A percentile compares a stretch with the other conserved stretches of the same genome.
These are phyloP conservation scores for Drechslerella dactyloides DNA, from an alignment of 2,329 filamentous ascomycete species.

Conservation along the genomic window DNA sequence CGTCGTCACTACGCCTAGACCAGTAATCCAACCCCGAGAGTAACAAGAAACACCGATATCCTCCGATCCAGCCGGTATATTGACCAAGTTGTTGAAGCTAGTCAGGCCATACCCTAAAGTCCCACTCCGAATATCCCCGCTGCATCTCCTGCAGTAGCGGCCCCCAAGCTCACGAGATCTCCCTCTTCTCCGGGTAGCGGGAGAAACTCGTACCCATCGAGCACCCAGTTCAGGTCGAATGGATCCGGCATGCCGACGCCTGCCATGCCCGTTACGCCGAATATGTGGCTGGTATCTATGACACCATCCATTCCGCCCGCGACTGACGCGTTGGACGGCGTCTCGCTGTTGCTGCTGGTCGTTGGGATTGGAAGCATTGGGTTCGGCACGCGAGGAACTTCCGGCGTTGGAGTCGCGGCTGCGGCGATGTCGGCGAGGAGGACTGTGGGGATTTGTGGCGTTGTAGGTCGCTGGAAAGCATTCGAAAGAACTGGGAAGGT, in stretches of 20 bases:
- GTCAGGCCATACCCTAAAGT: constrained; percentile 4
- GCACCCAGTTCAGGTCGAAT: constrained; percentile 46
- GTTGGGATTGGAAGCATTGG: constrained; percentile 47
- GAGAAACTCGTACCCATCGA: constrained; percentile 45
- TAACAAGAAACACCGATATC: not conserved
- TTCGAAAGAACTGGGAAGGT: constrained; percentile 46
- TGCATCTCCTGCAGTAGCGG: not conserved
- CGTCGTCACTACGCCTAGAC: not conserved
- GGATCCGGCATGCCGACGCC: constrained; percentile 18
- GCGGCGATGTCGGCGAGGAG: constrained; percentile 24
- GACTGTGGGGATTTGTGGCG: constrained; percentile 32
- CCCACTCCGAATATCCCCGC: constrained; percentile 41
- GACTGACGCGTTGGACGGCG: constrained; percentile 33
- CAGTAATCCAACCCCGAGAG: not conserved
- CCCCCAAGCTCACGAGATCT: constrained; percentile 24
- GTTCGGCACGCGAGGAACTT: constrained; percentile 11
- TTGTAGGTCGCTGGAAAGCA: constrained; percentile 39
- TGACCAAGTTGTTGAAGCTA: no score
- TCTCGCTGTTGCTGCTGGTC: constrained; percentile 38
- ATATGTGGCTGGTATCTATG: constrained; percentile 39
- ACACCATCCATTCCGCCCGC: constrained; percentile 25
- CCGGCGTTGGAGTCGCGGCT: constrained; percentile 6
- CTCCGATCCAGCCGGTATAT: not conserved
- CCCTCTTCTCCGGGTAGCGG: constrained; percentile 40
- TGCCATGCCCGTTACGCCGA: constrained; percentile 26